Evolutionary conservation across 2,329 filamentous ascomycete species (phyloP).

Genomic region (Fusarium sp.): DNA sequence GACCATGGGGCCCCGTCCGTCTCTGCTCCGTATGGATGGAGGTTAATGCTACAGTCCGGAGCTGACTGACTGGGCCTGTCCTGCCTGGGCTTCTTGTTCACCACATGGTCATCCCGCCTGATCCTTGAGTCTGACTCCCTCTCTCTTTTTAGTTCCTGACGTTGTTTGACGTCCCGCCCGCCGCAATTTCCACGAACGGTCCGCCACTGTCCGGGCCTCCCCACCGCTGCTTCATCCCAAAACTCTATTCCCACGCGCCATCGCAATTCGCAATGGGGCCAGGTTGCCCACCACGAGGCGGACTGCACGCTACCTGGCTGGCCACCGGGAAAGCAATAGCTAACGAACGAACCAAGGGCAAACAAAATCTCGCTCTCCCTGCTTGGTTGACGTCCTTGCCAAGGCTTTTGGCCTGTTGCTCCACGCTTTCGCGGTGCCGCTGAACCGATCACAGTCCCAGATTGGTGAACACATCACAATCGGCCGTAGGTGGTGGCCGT

Average conservation of each 20-base stretch:
- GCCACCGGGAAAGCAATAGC: too few species aligned
- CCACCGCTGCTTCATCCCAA: slow-evolving; percentile 48
- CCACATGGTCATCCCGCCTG: slow-evolving; percentile 45
- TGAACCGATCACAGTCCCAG: slow-evolving; percentile 19
- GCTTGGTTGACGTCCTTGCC: slow-evolving; percentile 31
- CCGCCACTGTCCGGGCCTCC: slow-evolving; percentile 25
- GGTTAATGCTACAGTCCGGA: too few species aligned
- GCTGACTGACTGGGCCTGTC: background rate
- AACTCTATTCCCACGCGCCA: slow-evolving; percentile 47
- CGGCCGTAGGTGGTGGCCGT: background rate
- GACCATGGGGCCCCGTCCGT: slow-evolving; percentile 9
- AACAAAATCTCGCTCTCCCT: slow-evolving; percentile 18
- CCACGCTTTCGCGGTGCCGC: slow-evolving; percentile 31
- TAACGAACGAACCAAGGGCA: background rate
- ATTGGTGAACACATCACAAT: too few species aligned
- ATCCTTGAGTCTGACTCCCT: slow-evolving; percentile 30
- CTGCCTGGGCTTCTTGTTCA: slow-evolving; percentile 25
- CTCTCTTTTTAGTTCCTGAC: slow-evolving; percentile 23
- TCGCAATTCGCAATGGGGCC: slow-evolving; percentile 8
- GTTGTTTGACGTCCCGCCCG: too few species aligned
- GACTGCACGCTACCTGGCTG: too few species aligned
- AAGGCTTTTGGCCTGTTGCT: slow-evolving; percentile 29
- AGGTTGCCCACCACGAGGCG: slow-evolving; percentile 13
- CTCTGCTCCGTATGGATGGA: too few species aligned
- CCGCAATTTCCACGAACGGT: slow-evolving; percentile 46